Evolutionary conservation across 2,329 filamentous ascomycete species (phyloP), one percentile per base, ranked within the genome.

Genomic region (Didymella exigua): DNA sequence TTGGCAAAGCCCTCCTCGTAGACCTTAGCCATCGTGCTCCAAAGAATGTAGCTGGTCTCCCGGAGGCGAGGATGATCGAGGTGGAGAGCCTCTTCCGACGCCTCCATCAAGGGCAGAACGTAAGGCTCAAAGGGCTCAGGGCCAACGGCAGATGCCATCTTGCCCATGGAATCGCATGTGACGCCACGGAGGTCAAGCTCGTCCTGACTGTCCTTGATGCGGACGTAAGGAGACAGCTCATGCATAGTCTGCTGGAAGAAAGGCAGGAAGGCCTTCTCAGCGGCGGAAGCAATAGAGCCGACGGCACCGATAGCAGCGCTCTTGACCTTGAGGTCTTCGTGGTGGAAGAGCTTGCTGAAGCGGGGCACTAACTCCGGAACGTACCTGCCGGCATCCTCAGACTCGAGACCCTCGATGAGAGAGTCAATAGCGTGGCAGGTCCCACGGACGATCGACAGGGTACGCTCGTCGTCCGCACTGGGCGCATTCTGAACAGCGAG

Each of bases 41-140:
- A 99, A 49, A 99, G 84, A 59, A 98, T 96, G 79, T 96, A 99
- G 74, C 91, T 96, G 59, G 92, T 97, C 81, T 99, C 95, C 76
- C 92, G 90, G 46, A 98, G 86, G 53, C 93, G 86, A 36, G 93
- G 90, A 78, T 97, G 93, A 66, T 91, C 93, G 2, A 99, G 86
- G 66, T 89, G 82, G 2, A 98, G 83, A 50, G 90, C 93, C 76
- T 97, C 93, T 77, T 97, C 93, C 63, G 91, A 96, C 13, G 93
- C 89, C 68, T 88, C 84, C 90, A 99, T 96, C 54, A 98, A 82
- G 36, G 91, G 91, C 71, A 89, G 83, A 30, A 98, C 93, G 71
- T 93, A 98, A 13, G 90, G 90, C 79, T 96, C 88, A 82, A 98
- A 98, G 42, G 89, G 83, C 73, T 90, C 84, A 30, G 90, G 81